Evolutionary conservation across 305 asterid species (phyloP), one percentile per base, ranked within the genome.

Genomic region (Rubia tinctorum): DNA sequence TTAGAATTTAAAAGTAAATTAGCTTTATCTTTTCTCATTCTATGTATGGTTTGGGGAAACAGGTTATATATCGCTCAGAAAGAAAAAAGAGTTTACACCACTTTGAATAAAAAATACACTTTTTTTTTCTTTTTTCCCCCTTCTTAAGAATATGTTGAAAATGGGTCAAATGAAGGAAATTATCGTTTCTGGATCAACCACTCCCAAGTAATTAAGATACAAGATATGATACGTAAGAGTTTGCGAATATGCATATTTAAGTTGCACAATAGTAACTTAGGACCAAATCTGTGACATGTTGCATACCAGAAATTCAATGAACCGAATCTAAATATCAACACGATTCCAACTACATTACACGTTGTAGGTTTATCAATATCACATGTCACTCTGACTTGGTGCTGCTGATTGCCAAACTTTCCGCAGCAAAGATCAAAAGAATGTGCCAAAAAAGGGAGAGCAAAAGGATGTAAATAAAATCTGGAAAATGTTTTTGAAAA

Each of bases 341-440:
- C 13, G 51, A 66, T 40, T 66, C 70, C 70, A 66, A 11, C 18
- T 43, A 23, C 61, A 68, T 14, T 60, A 60, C 39, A 58, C 63
- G 37, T 60, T 22, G 23, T 23, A 25, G 17, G 20, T 25, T 9
- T 5, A 49, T 8, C 10, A 69, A 27, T 5, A 68, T 8, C 42
- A 68, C 27, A 49, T 34, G 39, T 34, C 39, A 34, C 5, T 34
- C 3, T 2, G 39, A 2, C 39, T 34, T 34, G 5, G 39, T 1
- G 53, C 5, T 2, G 42, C 75, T 37, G 55, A 58, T 17, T 42
- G 67, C 56, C 14, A 61, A 60, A 30, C 23, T 6, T 23, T 72
- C 17, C 15, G 51, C 76, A 47, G 34, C n/a, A 73, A 64, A 55
- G 51, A 49, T 34, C 7, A 39, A 49, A 73, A 12, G 71, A 73